Evolutionary conservation across 2,329 filamentous ascomycete genomes (phyloP), one percentile per base, ranked within the genome.

Genomic region (Aureobasidium sp.): DNA sequence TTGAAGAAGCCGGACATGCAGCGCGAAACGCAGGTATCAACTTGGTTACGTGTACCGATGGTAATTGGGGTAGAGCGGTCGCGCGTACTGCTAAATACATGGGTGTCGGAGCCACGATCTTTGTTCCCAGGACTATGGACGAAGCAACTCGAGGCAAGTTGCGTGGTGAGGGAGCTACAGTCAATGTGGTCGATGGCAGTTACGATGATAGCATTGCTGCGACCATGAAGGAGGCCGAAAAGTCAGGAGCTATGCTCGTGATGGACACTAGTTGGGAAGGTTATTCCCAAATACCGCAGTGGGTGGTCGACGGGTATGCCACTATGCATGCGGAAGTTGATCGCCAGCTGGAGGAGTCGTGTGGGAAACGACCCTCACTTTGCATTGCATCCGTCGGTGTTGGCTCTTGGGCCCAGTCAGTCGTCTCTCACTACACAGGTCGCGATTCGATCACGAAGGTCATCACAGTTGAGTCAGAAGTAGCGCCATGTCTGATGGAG

Each of bases 241-340:
- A 68, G 0, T 64, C 68, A 14, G 68, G 66, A 0, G 79, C 77
- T 0, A 68, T 91, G 10, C 72, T 91, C 44, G 79, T 92, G 1
- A 82, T 89, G 68, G 90, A 92, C 68, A 85, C 82, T 9, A 81
- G 85, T 0, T 88, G 87, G 67, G 78, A 81, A 0, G 85, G 82
- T 2, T 90, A 88, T 66, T 80, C 85, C 50, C 77, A 84, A 47
- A 81, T 91, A 6, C 87, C 89, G 13, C 47, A 11, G 72, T 91
- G 87, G 85, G 87, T 92, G 25, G 87, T 91, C 0, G 85, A 92
- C 63, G 90, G 90, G 0, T 94, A 93, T 67, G 79, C 78, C 4
- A 91, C 88, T 0, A 86, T 92, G 82, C 76, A 91, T 64, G 71
- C 74, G 3, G 90, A 94, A 69, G 76, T 83, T 0, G 87, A 91